Evolutionary conservation across 2,329 filamentous ascomycete species (phyloP).

Genomic region (Dactylonectria estremocensis): DNA sequence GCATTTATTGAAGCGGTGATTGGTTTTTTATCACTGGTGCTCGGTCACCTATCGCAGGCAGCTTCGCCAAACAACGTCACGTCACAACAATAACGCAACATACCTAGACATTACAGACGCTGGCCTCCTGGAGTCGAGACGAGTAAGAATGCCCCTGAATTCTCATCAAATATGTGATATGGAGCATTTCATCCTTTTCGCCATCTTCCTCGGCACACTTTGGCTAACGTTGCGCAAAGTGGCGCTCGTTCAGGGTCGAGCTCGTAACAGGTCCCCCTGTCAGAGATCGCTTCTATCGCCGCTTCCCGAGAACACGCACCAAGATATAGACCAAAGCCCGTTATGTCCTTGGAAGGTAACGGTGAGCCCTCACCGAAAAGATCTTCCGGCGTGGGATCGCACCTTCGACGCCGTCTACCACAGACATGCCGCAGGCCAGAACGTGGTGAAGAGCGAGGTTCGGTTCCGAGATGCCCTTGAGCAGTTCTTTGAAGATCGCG

Average conservation of each 20-base stretch:
- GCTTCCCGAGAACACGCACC: background rate
- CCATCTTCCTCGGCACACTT: background rate
- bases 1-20: too few relatives aligned
- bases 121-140: background rate
- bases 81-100: background rate
- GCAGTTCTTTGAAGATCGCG: slow-evolving; percentile 43
- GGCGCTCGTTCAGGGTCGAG: background rate
- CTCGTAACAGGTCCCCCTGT: slow-evolving; percentile 6
- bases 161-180: background rate
- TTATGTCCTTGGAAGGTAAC: background rate
- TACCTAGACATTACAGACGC: background rate
- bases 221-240: slow-evolving; percentile 5
- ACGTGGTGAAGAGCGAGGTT: background rate
- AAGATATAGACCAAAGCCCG: background rate
- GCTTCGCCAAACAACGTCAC: background rate
- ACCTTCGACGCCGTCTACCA: slow-evolving; percentile 56
- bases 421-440: slow-evolving; percentile 29
- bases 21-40: background rate
- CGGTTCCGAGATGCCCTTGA: slow-evolving; percentile 42
- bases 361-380: slow-evolving; percentile 21
- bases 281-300: slow-evolving; percentile 10
- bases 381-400: slow-evolving; percentile 55
- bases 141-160: background rate
- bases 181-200: background rate
- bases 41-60: background rate